Evolutionary conservation across 1,284 basidiomycete genomes (phyloP), one percentile per base, ranked within the genome.

Genomic region (Rhizoctonia solani): DNA sequence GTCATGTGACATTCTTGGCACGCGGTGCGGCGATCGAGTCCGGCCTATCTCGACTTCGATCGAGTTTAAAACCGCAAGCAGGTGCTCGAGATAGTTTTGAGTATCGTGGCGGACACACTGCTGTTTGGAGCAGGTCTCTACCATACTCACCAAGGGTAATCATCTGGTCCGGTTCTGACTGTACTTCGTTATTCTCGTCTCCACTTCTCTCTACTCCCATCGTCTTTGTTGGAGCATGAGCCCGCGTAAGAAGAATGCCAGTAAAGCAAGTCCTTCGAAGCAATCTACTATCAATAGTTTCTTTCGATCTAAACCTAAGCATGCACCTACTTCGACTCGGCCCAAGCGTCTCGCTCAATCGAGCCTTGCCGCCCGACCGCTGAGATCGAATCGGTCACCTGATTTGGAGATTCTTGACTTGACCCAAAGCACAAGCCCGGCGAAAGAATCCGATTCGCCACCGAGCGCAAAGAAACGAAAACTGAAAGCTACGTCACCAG

Each of bases 391-490:
- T 19, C 37, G 41, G 56, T 27, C 42, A 59, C 29, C 56, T 14
- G 56, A 46, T 9, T 19, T 29, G 19, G 56, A 59, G 11, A 29
- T 59, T 27, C 30, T 59, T n/a, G 56, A 59, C 44, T 42, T 59
- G 6, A 59, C 56, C 16, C 25, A 29, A 23, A 59, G 56, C 27
- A 59, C 56, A 8, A 59, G 56, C 30, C 56, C 56, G 5, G 3
- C 41, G 5, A 25, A 37, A 34, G 42, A 59, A 14, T 49, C 41
- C 1, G 55, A 46, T 6, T 58, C 56, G 14, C 56, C 56, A 11
- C 56, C 41, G 19, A 59, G 56, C 56, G 16, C 25, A n/a, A 59
- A 59, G 56, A 59, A 59, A 37, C 56, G 27, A 21, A 59, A 42
- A 27, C n/a, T 44, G 11, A 19, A 5, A 21, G 42, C 29, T 32